Evolutionary conservation across 192 early-diverging fungal species (phyloP), one percentile per base, ranked within the genome.

Genomic region (Coemansia sp.): DNA sequence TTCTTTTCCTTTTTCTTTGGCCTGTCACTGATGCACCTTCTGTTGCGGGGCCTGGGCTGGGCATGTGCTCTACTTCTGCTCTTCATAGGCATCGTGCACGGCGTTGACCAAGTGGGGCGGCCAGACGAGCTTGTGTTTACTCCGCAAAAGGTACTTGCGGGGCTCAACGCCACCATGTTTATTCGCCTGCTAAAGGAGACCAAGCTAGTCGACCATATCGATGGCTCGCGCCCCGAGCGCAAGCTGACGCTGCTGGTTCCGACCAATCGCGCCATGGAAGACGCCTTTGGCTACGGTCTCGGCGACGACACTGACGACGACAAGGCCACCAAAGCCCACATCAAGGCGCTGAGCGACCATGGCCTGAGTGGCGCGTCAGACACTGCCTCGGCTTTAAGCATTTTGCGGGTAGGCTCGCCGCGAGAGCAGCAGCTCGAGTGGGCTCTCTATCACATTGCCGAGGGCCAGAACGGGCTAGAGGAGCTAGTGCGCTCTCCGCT

Each of bases 161-260:
- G 89, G 4, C 73, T 93, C 45, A 89, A 89, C 61, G 87, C 89
- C 2, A 90, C 90, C 9, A 71, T 67, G 35, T 91, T 93, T 76
- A 85, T 86, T 12, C 66, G 79, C 7, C 73, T 81, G 5, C 59
- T 92, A 51, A 84, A 87, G 36, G 74, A 87, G 35, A 64, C 80
- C 19, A 86, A 85, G 11, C 73, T 92, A 32, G 72, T 57, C 19
- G 43, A 71, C 60, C 89, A 89, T 62, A 78, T 93, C 29, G 87
- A 92, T 51, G 83, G 84, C 27, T 60, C 84, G 12, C 60, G 57
- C 3, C 74, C 84, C 11, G 69, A 75, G 43, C 64, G 78, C 24
- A 71, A 80, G 60, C 82, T 85, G 49, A 93, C 92, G 1, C 78
- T 93, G 38, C 84, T 93, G 37, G 92, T 86, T 19, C 92, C 92